Evolutionary conservation across 2,329 filamentous ascomycete genomes (phyloP).

Genomic region (Aspergillus sp.): DNA sequence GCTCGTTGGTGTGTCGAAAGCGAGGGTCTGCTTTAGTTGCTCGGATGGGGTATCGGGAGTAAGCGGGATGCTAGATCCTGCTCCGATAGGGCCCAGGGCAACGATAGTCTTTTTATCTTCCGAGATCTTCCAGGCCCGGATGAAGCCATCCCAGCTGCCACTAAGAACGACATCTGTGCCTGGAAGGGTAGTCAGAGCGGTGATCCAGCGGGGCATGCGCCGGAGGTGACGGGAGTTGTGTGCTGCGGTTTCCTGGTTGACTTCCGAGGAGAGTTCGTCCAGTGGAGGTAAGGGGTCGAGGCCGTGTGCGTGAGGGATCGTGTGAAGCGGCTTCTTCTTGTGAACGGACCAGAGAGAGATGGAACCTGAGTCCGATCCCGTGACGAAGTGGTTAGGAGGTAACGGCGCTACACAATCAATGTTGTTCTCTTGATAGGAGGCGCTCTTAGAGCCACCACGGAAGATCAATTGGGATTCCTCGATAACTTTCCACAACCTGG

Average conservation of each 20-base stretch:
- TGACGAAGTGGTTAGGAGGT: slow-evolving; percentile 88
- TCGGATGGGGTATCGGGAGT: slow-evolving; percentile 33
- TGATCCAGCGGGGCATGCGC: slow-evolving; percentile 81
- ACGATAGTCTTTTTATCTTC: slow-evolving; percentile 81
- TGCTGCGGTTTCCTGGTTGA: slow-evolving; percentile 57
- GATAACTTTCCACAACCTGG: slow-evolving; percentile 90
- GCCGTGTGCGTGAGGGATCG: slow-evolving; percentile 79
- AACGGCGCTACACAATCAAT: slow-evolving; percentile 92
- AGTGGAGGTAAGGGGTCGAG: slow-evolving; percentile 71
- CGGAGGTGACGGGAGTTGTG: slow-evolving; percentile 49
- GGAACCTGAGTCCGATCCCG: slow-evolving; percentile 86
- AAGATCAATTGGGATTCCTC: slow-evolving; percentile 97
- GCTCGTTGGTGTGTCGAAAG: slow-evolving; percentile 32
- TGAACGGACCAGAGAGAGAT: slow-evolving; percentile 84
- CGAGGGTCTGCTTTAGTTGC: slow-evolving; percentile 38
- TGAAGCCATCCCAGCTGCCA: slow-evolving; percentile 90
- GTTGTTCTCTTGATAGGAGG: slow-evolving; percentile 70
- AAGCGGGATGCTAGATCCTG: slow-evolving; percentile 17
- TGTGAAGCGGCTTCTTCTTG: slow-evolving; percentile 92
- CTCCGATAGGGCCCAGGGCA: slow-evolving; percentile 66
- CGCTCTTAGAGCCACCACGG: slow-evolving; percentile 67
- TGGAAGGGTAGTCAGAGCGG: slow-evolving; percentile 79
- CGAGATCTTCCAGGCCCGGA: slow-evolving; percentile 82
- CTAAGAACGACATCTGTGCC: slow-evolving; percentile 89
- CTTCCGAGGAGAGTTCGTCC: slow-evolving; percentile 73